Conservation (phyloP, 192 early-diverging fungal species). For the Lobosporangium transversale region DNA sequence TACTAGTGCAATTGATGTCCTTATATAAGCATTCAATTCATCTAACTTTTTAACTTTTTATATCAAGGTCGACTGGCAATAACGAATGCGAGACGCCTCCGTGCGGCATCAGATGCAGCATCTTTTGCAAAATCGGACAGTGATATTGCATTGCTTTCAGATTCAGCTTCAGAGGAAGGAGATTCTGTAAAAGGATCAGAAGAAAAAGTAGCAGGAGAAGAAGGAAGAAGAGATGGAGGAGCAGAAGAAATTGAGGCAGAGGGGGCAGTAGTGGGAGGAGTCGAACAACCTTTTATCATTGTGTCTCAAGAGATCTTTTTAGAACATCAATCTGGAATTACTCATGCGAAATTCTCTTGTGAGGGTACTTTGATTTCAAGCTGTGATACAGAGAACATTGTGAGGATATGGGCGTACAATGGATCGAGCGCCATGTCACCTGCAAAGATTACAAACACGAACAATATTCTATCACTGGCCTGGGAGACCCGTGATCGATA, state of each 20-base stretch:
- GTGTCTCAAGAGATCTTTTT: slow-evolving; percentile 64
- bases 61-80: slow-evolving; percentile 27
- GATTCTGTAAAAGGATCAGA: no score
- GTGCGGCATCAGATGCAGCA: slow-evolving; percentile 44
- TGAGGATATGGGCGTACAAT: slow-evolving; percentile 56
- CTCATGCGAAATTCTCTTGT: slow-evolving; percentile 64
- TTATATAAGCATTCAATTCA: no score
- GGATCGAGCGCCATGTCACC: slow-evolving; percentile 45
- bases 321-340: slow-evolving; percentile 68
- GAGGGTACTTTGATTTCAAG: slow-evolving; percentile 68
- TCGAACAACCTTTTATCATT: slow-evolving; percentile 42
- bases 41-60: no score
- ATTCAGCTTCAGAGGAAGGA: no score
- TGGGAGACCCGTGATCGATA: slow-evolving; percentile 51
- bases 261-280: slow-evolving; percentile 16
- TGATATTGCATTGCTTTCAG: no score
- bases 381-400: slow-evolving; percentile 70
- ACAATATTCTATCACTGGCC: slow-evolving; percentile 39
- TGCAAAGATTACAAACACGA: slow-evolving; percentile 36
- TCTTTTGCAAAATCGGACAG: slow-evolving; percentile 39
- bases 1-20: no score
- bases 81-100: slow-evolving; percentile 30
- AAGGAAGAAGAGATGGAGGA: slow-evolving; percentile 28
- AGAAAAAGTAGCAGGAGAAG: no score
- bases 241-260: slow-evolving; percentile 26